Evolutionary conservation across 2,329 filamentous ascomycete genomes (phyloP), one percentile per base, ranked within the genome.

Genomic region (Fusarium annulatum): DNA sequence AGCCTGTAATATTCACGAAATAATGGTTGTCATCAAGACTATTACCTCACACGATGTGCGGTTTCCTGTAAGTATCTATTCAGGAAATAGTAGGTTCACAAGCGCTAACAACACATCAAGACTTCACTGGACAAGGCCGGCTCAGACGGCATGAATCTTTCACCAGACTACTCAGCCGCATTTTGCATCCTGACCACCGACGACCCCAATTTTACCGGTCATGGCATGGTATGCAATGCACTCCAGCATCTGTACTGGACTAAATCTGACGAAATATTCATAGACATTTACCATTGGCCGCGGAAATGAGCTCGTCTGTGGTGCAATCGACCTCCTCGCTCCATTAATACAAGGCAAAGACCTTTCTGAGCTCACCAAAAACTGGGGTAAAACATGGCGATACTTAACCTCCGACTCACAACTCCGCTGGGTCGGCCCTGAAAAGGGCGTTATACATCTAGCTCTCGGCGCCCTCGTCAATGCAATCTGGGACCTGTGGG

Each of bases 401-500:
- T 91, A 96, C 82, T 90, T 97, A 16, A 94, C 97, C 76, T 92
- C 92, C 69, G 95, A 97, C 87, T 93, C 90, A 76, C 95, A 97
- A 82, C 87, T 97, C 55, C 93, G 95, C 63, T 97, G 95, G 95
- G 96, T 97, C 79, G 95, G 95, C 0, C 95, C 95, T 0, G 95
- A 97, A 79, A 97, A 97, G 84, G 94, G 95, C 66, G 95, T 97
- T 46, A 97, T 96, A 76, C 95, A 97, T 83, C 92, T 97, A 7
- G 95, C 94, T 4, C 90, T 97, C 10, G 94, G 94, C 28, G 93
- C 94, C 48, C 92, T 97, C 15, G 93, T 97, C 76, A 97, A 97
- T 81, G 94, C 94, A n/a, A 87, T 97, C 77, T 97, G 95, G 95
- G 95, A 97, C 81, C 88, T 97, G n/a, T 97, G 95, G 94, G 94